Conservation (phyloP, 1,139 yeast genomes). For the Hyphopichia buzzinii region DNA sequence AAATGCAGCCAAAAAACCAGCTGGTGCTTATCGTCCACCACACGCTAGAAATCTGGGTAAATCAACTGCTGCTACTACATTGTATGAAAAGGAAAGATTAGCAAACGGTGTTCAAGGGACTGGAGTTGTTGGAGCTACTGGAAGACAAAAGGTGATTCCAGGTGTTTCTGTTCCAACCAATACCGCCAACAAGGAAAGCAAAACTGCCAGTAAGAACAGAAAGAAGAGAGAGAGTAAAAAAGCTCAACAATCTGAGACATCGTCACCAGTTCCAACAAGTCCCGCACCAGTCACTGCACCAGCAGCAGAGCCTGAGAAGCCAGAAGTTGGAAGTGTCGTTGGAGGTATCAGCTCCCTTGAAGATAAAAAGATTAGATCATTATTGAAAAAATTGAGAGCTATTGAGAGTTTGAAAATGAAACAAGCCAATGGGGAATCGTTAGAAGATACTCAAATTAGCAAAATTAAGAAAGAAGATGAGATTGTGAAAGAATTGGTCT, state of each 20-base stretch:
- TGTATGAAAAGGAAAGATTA: conserved; percentile 54
- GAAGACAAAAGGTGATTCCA: conserved; percentile 36
- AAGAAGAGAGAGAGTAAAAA: conserved; percentile 75
- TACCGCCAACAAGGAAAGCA: conserved; percentile 44
- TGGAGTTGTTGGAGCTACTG: conserved; percentile 20
- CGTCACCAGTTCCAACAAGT: conserved; percentile 10
- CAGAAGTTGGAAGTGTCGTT: conserved; percentile 34
- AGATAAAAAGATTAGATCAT: conserved; percentile 87
- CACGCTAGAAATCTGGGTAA: conserved; percentile 67
- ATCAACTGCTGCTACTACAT: conserved; percentile 42
- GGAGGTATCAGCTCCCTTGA: conserved; percentile 71
- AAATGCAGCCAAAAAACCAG: conserved; percentile 51
- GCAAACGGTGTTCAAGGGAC: conserved; percentile 12
- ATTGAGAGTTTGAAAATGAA: conserved; percentile 86
- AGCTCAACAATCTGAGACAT: conserved; percentile 22
- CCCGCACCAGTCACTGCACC: conserved; percentile 13
- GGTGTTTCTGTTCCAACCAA: conserved; percentile 42
- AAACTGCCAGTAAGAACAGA: conserved; percentile 70
- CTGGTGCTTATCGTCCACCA: conserved; percentile 95
- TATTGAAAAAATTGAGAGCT: conserved; percentile 90
- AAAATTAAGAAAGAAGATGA: conserved; percentile 85
- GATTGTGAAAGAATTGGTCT: conserved; percentile 67
- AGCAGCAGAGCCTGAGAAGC: conserved; percentile 14
- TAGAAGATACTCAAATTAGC: conserved; percentile 90
- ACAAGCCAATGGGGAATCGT: conserved; percentile 76